Evolutionary conservation across 2,329 filamentous ascomycete species (phyloP), one percentile per base, ranked within the genome.

Genomic region (Alternaria rosae): DNA sequence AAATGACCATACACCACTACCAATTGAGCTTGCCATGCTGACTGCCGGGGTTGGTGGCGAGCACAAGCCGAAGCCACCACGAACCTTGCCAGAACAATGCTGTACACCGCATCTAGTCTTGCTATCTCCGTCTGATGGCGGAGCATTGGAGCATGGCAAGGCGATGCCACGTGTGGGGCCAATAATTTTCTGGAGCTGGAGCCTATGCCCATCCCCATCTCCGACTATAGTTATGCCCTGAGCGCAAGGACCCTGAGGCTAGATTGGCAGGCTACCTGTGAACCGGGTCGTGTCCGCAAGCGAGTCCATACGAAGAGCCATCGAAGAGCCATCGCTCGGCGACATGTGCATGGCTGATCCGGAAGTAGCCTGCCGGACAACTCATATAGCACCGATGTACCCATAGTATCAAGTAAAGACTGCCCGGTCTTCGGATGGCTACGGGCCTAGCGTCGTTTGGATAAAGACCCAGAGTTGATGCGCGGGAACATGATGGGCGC

Each of bases 31-130:
- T 47, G 4, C n/a, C 30, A 47, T 59, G 48, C 50, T 21, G 8
- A 59, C 42, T 59, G 57, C 57, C 57, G 57, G 42, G 32, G 20
- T 45, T 54, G 50, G 42, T 38, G 57, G 57, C 57, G 42, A 54
- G 41, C 5, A 42, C 12, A 28, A 47, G 15, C 48, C 50, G 50
- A 47, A 45, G 38, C 45, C 45, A 30, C 38, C 43, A 20, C 32
- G n/a, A 41, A 28, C 57, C 50, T 45, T 54, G 23, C 57, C 47
- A n/a, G 28, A 54, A 54, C 38, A 6, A 50, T 59, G 35, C 41
- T 10, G 17, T 55, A 4, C 43, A 55, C 51, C 57, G 51, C 43
- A 42, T 23, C 57, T 59, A 54, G 43, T 21, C 42, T 48, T 38
- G 17, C 43, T 30, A 45, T 51, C 30, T 32, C 32, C 26, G 30